Conservation (phyloP, 2,329 filamentous ascomycete genomes). For the Phialocephala subalpina region DNA sequence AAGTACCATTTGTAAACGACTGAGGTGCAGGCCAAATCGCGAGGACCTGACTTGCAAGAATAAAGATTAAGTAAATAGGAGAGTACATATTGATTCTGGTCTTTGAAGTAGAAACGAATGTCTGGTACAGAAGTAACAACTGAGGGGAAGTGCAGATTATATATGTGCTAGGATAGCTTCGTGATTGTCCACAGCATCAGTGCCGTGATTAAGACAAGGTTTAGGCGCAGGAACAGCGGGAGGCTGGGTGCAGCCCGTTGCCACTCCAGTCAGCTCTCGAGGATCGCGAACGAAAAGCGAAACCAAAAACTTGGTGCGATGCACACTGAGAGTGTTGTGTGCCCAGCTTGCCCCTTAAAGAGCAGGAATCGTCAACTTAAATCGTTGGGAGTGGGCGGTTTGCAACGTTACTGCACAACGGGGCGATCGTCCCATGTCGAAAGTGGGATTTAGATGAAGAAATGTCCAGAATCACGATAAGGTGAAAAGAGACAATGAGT, state of each 20-base stretch:
- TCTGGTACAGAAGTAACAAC: background rate
- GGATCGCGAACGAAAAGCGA: background rate
- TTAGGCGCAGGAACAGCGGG: slow-evolving; percentile 1
- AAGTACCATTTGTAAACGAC: slow-evolving; percentile 58
- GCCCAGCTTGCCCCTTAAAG: background rate
- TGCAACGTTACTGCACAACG: slow-evolving; percentile 10
- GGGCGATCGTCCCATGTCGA: background rate
- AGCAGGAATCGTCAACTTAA: slow-evolving; percentile 1
- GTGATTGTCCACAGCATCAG: slow-evolving; percentile 1
- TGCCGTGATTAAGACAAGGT: slow-evolving; percentile 6
- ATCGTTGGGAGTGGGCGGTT: background rate
- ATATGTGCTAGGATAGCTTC: background rate
- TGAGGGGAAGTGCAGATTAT: background rate
- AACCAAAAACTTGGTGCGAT: background rate
- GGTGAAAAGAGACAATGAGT: background rate
- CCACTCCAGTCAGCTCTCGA: slow-evolving; percentile 1
- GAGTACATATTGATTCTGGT: slow-evolving; percentile 30
- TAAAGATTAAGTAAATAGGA: slow-evolving; percentile 30
- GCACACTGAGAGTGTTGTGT: background rate
- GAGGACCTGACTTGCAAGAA: slow-evolving; percentile 31
- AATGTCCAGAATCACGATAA: background rate
- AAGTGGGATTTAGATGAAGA: background rate
- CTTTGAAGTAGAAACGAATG: slow-evolving; percentile 2
- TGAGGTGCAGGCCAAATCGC: slow-evolving; percentile 67
- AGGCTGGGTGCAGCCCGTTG: slow-evolving; percentile 2